phyloP scores from a whole-genome alignment of 2,329 filamentous ascomycete genomes.

The Xylariomycetidae sp. region DNA sequence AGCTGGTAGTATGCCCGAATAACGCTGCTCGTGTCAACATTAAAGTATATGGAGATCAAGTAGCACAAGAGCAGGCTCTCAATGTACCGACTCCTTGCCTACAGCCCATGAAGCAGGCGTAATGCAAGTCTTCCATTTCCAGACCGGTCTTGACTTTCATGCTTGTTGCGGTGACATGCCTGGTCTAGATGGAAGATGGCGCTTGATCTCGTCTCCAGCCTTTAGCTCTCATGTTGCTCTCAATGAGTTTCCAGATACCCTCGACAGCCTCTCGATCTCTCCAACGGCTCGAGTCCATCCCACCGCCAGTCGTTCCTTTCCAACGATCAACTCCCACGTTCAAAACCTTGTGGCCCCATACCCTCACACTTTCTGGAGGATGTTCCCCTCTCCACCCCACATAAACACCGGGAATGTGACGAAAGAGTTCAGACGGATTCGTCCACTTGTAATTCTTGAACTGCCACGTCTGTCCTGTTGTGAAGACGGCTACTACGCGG shows the following conservation, averaged over 20 bases:
- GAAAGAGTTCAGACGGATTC: slow-evolving; percentile 81
- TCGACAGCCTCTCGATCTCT: slow-evolving; percentile 91
- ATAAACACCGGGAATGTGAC: slow-evolving; percentile 80
- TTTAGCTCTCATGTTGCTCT: slow-evolving; percentile 78
- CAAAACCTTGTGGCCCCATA: slow-evolving; percentile 82
- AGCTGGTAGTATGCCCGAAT: no score
- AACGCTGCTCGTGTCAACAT: no score
- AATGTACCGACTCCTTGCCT: no score
- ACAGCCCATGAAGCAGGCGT: no score
- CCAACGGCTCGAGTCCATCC: slow-evolving; percentile 59
- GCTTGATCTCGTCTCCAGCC: slow-evolving; percentile 76
- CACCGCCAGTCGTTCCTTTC: slow-evolving; percentile 46
- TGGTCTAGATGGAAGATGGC: slow-evolving; percentile 44
- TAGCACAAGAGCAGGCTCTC: no score
- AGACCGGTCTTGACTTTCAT: neutral
- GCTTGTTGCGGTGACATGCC: no score
- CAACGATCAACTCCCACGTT: slow-evolving; percentile 81
- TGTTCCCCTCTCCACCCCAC: slow-evolving; percentile 88
- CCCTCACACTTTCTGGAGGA: slow-evolving; percentile 69
- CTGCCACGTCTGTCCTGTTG: slow-evolving; percentile 95
- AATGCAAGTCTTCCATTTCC: neutral
- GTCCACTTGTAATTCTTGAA: slow-evolving; percentile 99
- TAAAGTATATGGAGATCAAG: no score
- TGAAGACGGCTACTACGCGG: slow-evolving; percentile 92
- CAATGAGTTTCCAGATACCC: slow-evolving; percentile 84